Percentiles rank a stretch among this genome's conserved stretches.
phyloP scores from a whole-genome alignment of 345 rosid genomes.

The Pugionium cornutum region DNA sequence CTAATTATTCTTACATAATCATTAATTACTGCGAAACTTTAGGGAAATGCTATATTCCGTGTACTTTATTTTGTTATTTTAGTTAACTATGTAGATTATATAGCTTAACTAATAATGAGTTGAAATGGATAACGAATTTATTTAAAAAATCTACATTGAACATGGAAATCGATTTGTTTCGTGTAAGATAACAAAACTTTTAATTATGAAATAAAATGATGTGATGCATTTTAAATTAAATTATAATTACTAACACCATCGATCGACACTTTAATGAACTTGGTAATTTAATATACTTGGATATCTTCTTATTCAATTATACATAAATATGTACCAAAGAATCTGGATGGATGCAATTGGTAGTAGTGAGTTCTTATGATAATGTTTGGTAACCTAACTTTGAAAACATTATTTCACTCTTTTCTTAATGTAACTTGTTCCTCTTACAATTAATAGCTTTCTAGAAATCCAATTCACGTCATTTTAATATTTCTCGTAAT shows the following conservation, averaged over 20 bases:
- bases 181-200: neutral
- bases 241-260: neutral
- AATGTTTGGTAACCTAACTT: conserved; percentile 38
- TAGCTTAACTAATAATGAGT: neutral
- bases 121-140: neutral
- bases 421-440: conserved; percentile 20
- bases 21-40: neutral
- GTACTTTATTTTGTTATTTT: neutral
- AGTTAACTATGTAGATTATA: conserved; percentile 12
- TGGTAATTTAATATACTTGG: neutral
- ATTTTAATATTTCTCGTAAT: conserved; percentile 10
- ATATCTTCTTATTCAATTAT: conserved; percentile 4
- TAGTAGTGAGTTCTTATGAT: conserved; percentile 14
- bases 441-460: conserved; percentile 5
- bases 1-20: neutral
- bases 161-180: conserved; percentile 5
- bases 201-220: neutral
- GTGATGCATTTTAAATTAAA: neutral
- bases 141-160: conserved; percentile 1
- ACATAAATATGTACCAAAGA: neutral
- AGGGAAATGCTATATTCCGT: conserved; percentile 4
- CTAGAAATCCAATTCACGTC: neutral
- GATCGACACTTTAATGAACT: neutral
- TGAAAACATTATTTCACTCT: conserved; percentile 6
- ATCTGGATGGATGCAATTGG: neutral